These are phyloP conservation scores for Floccularia luteovirens DNA, from an alignment of 768 basidiomycete species.

Conservation along the genomic window DNA sequence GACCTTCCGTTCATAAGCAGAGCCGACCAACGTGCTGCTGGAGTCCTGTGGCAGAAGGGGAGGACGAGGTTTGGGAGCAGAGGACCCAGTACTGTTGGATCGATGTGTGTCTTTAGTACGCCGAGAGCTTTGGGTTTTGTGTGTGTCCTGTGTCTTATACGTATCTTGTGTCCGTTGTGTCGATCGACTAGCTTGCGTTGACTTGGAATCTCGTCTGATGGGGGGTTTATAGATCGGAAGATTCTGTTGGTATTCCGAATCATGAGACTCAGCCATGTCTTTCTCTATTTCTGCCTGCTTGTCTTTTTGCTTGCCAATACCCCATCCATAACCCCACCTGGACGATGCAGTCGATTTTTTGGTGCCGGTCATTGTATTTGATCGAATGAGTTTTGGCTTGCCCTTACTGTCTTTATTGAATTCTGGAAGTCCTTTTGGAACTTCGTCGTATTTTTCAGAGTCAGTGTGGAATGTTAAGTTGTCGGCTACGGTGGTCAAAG, in stretches of 20 bases:
- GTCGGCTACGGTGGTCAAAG: conserved; percentile 32
- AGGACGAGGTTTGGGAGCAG: conserved; percentile 27
- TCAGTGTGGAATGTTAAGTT: conserved; percentile 53
- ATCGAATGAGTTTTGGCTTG: conserved; percentile 34
- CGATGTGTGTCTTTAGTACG: conserved; percentile 18
- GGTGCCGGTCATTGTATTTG: conserved; percentile 50
- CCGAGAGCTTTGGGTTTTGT: conserved; percentile 17
- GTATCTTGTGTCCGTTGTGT: conserved; percentile 22
- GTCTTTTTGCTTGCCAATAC: conserved; percentile 45
- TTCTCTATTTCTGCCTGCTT: conserved; percentile 13
- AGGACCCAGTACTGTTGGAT: conserved; percentile 20
- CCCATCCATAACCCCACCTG: conserved; percentile 71
- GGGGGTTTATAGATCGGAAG: conserved; percentile 33
- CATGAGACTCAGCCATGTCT: conserved; percentile 14
- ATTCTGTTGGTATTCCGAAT: conserved; percentile 20
- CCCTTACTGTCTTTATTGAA: conserved; percentile 27
- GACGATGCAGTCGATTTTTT: conserved; percentile 39
- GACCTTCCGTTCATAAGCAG: conserved; percentile 63
- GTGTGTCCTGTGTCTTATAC: conserved; percentile 20
- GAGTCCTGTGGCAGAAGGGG: conserved; percentile 50
- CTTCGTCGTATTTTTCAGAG: conserved; percentile 52
- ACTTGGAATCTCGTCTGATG: conserved; percentile 18
- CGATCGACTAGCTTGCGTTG: conserved; percentile 25
- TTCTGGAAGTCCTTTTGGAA: conserved; percentile 24
- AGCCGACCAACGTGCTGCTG: conserved; percentile 67